Conservation (phyloP, 2,329 filamentous ascomycete genomes). For the Bipolaris gigantea region DNA sequence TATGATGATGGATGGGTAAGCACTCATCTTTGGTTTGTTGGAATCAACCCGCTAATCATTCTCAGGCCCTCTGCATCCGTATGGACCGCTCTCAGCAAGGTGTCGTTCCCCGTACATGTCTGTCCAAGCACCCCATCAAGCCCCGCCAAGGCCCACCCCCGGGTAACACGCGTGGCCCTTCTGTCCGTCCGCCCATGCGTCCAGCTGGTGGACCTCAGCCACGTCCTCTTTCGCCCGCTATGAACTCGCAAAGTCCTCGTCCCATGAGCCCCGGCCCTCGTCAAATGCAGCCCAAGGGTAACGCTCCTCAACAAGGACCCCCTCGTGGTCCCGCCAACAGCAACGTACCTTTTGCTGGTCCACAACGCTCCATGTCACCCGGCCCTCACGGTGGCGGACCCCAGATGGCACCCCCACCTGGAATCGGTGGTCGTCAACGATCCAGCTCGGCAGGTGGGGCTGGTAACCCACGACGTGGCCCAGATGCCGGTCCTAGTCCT, state of each 20-base stretch:
- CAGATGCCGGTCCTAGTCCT: constrained; percentile 42
- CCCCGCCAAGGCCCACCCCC: constrained; percentile 62
- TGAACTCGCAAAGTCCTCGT: constrained; percentile 47
- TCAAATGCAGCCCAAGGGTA: constrained; percentile 22
- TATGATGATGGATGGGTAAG: constrained; percentile 98
- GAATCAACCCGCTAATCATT: constrained; percentile 11
- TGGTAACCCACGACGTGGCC: constrained; percentile 29
- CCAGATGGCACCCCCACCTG: constrained; percentile 35
- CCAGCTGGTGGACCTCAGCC: constrained; percentile 38
- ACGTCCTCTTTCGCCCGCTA: constrained; percentile 51
- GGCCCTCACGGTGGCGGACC: constrained; percentile 45
- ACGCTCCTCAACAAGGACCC: constrained; percentile 1
- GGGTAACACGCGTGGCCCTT: constrained; percentile 36
- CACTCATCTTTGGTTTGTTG: constrained; percentile 19
- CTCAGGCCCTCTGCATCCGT: constrained; percentile 81
- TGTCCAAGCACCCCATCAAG: constrained; percentile 90
- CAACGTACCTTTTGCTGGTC: constrained; percentile 42
- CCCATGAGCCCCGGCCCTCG: constrained; percentile 47
- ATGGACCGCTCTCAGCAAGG: constrained; percentile 91
- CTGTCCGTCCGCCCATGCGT: constrained; percentile 35
- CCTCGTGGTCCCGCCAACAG: constrained; percentile 41
- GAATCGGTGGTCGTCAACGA: constrained; percentile 39
- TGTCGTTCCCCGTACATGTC: constrained; percentile 88
- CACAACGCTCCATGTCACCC: constrained; percentile 45
- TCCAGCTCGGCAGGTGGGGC: constrained; percentile 44